Conservation (phyloP, 176 grass and related monocot species). For the Ensete ventricosum region DNA sequence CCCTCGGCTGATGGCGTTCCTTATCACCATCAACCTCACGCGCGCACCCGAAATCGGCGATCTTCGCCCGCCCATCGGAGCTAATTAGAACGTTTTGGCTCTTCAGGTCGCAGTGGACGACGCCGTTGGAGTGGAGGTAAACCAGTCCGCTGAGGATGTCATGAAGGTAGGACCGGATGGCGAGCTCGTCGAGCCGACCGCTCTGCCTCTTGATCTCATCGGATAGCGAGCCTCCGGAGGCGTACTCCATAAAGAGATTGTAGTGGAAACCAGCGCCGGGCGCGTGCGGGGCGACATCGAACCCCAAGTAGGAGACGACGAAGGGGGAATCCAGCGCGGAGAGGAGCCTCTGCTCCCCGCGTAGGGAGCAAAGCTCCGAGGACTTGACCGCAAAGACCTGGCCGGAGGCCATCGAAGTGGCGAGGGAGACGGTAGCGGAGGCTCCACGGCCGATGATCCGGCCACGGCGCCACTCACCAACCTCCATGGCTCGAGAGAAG, state of each 20-base stretch:
- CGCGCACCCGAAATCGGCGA: conserved; percentile 80
- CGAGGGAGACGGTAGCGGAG: conserved; percentile 1
- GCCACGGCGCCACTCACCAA: background rate
- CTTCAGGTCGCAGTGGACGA: conserved; percentile 84
- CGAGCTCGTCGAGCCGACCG: conserved; percentile 37
- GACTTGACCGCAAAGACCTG: background rate
- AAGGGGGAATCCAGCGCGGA: conserved; percentile 1
- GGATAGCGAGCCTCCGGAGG: conserved; percentile 57
- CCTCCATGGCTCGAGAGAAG: background rate
- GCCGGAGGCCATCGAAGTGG: background rate
- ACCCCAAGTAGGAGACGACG: conserved; percentile 1
- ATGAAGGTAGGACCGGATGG: background rate
- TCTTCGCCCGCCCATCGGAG: conserved; percentile 40
- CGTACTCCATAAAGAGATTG: conserved; percentile 44
- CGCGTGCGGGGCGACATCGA: background rate
- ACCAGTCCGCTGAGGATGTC: conserved; percentile 50
- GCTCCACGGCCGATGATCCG: background rate
- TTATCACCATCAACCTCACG: background rate
- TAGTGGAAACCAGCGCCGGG: conserved; percentile 5
- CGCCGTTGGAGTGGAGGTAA: conserved; percentile 43
- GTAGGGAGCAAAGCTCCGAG: background rate
- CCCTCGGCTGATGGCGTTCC: conserved; percentile 28
- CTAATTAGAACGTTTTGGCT: conserved; percentile 52
- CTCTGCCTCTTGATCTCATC: conserved; percentile 48
- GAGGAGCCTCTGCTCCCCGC: background rate